Evolutionary conservation across 805 yeast species (phyloP).

Genomic region (Ogataea allantospora): DNA sequence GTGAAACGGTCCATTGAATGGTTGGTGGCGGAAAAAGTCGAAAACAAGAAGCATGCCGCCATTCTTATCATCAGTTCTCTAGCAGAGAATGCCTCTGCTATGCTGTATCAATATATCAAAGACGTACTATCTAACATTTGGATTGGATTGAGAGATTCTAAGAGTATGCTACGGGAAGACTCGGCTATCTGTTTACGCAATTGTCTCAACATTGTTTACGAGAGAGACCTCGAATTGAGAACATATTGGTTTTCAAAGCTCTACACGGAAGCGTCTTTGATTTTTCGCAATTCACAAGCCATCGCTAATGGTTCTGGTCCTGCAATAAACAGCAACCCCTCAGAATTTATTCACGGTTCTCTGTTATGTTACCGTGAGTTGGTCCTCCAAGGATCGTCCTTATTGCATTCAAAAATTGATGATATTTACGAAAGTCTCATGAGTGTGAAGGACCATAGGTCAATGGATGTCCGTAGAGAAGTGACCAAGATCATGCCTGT

Average conservation of each 20-base stretch:
- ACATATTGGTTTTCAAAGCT: slow-evolving; percentile 74
- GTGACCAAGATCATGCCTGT: slow-evolving; percentile 82
- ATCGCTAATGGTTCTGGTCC: slow-evolving; percentile 10
- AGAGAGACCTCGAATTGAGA: slow-evolving; percentile 69
- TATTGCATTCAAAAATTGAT: slow-evolving; percentile 68
- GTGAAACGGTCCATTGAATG: slow-evolving; percentile 88
- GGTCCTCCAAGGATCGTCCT: slow-evolving; percentile 66
- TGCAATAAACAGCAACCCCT: slow-evolving; percentile 23
- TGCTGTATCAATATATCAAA: slow-evolving; percentile 73
- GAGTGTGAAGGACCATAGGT: slow-evolving; percentile 73
- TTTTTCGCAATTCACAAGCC: slow-evolving; percentile 24
- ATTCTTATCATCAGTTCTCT: slow-evolving; percentile 77
- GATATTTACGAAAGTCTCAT: slow-evolving; percentile 75
- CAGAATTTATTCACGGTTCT: slow-evolving; percentile 85
- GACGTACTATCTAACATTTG: slow-evolving; percentile 81
- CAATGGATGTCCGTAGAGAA: slow-evolving; percentile 73
- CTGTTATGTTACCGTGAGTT: slow-evolving; percentile 79
- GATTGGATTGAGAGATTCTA: slow-evolving; percentile 82
- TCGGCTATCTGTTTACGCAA: slow-evolving; percentile 78
- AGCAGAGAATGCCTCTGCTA: slow-evolving; percentile 83
- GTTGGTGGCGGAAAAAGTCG: slow-evolving; percentile 85
- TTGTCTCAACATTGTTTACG: slow-evolving; percentile 75
- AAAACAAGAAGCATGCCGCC: slow-evolving; percentile 87
- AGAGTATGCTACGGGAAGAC: slow-evolving; percentile 71
- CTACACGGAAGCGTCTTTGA: slow-evolving; percentile 33